A percentile compares a stretch with the other conserved stretches of the same genome.
Evolutionary conservation across 2,329 filamentous ascomycete genomes (phyloP).

Genomic region (Calonectria montana): DNA sequence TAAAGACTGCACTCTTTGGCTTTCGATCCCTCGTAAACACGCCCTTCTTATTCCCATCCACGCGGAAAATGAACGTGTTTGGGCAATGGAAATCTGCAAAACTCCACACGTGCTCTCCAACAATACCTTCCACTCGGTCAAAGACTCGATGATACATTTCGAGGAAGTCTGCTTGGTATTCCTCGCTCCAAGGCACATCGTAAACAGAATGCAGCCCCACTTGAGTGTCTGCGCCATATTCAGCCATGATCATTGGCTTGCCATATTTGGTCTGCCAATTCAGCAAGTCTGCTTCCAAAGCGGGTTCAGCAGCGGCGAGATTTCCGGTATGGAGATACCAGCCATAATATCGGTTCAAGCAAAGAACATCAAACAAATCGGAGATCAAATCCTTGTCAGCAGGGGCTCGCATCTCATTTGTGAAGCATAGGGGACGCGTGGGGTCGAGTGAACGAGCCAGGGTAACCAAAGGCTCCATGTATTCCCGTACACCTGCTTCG

Average conservation of each 20-base stretch:
- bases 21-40: constrained; percentile 28
- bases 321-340: constrained; percentile 26
- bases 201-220: constrained; percentile 22
- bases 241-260: constrained; percentile 28
- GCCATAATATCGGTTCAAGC: constrained; percentile 29
- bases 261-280: constrained; percentile 20
- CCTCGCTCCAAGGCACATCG: constrained; percentile 33
- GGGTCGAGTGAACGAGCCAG: constrained; percentile 21
- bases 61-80: constrained; percentile 25
- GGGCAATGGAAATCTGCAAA: constrained; percentile 32
- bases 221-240: constrained; percentile 25
- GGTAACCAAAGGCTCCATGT: constrained; percentile 20
- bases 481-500: constrained; percentile 18
- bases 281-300: constrained; percentile 8
- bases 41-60: constrained; percentile 35
- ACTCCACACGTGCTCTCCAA: constrained; percentile 33
- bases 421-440: constrained; percentile 20
- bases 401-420: constrained; percentile 17
- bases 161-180: constrained; percentile 25
- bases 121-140: constrained; percentile 28
- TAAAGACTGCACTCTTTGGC: constrained; percentile 1
- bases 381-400: constrained; percentile 19
- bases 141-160: constrained; percentile 33
- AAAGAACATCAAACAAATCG: constrained; percentile 25
- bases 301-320: constrained; percentile 18